phyloP scores from a whole-genome alignment of 2,329 filamentous ascomycete genomes.

The Aspergillus fumigatus region DNA sequence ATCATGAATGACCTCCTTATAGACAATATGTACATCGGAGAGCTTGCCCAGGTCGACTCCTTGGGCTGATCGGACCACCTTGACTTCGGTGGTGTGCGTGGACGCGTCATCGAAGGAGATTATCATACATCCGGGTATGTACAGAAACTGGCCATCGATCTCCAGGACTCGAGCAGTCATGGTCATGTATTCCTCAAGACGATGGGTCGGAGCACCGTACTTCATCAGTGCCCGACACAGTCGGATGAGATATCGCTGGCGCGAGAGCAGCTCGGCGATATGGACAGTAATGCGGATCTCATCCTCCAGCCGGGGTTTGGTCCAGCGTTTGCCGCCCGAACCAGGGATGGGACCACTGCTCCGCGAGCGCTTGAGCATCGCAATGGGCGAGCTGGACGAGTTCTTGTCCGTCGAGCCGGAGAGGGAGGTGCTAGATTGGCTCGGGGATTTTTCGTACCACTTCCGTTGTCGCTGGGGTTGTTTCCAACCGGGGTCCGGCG shows the following conservation, averaged over 20 bases:
- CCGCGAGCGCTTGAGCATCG: conserved; percentile 32
- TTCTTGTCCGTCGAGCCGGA: conserved; percentile 25
- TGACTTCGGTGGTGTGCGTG: conserved; percentile 47
- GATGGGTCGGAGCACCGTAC: conserved; percentile 88
- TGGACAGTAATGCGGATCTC: conserved; percentile 59
- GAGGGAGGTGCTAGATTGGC: conserved; percentile 32
- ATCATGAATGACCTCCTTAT: conserved; percentile 48
- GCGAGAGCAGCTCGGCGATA: conserved; percentile 66
- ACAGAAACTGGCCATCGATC: conserved; percentile 86
- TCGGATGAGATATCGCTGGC: conserved; percentile 80
- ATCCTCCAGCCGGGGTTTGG: conserved; percentile 39
- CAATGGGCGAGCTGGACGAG: conserved; percentile 25
- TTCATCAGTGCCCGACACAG: conserved; percentile 85
- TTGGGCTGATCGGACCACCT: conserved; percentile 41
- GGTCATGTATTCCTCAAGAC: conserved; percentile 84
- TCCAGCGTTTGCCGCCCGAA: conserved; percentile 24
- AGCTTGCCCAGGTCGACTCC: conserved; percentile 45
- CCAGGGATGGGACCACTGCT: conserved; percentile 31
- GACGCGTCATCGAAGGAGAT: conserved; percentile 69
- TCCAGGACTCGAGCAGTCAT: conserved; percentile 85
- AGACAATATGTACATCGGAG: conserved; percentile 44
- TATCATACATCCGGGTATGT: conserved; percentile 91
- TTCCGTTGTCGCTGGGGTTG: conserved; percentile 26
- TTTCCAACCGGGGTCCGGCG: conserved; percentile 29
- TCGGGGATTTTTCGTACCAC: conserved; percentile 40